Percentiles rank a stretch among this genome's conserved stretches.
Evolutionary conservation across 805 yeast genomes (phyloP).

Genomic region (Saccharomyces mikatae): DNA sequence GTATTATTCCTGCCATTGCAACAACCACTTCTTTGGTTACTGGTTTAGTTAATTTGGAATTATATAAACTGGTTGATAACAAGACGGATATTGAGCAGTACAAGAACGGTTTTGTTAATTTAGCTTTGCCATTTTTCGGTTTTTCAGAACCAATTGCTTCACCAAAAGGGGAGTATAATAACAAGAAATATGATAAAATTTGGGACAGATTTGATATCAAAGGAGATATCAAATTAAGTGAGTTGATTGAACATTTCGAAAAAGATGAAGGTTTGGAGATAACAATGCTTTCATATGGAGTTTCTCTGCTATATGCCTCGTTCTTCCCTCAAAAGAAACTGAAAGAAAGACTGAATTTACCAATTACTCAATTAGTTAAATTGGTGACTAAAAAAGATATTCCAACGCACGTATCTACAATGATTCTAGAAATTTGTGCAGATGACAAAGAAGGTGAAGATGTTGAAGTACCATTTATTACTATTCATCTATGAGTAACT

Average conservation of each 20-base stretch:
- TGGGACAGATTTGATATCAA: slow-evolving; percentile 90
- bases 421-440: slow-evolving; percentile 84
- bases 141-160: slow-evolving; percentile 94
- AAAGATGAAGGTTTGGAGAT: slow-evolving; percentile 78
- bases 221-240: slow-evolving; percentile 69
- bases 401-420: slow-evolving; percentile 60
- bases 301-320: slow-evolving; percentile 81
- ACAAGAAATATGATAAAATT: slow-evolving; percentile 71
- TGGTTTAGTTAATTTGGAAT: slow-evolving; percentile 86
- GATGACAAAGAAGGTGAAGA: slow-evolving; percentile 92
- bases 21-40: slow-evolving; percentile 98
- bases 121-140: slow-evolving; percentile 93
- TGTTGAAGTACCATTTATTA: slow-evolving; percentile 86
- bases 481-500: slow-evolving; percentile 42
- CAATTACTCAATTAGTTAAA: slow-evolving; percentile 69
- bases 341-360: slow-evolving; percentile 62
- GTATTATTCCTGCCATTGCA: slow-evolving; percentile 97
- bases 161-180: slow-evolving; percentile 71
- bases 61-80: slow-evolving; percentile 79
- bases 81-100: slow-evolving; percentile 71
- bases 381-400: slow-evolving; percentile 79
- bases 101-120: slow-evolving; percentile 85
- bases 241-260: slow-evolving; percentile 67
- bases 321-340: slow-evolving; percentile 89
- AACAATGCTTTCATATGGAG: slow-evolving; percentile 87